Evolutionary conservation across 371 early-diverging fungal species (phyloP), one percentile per base, ranked within the genome.

Genomic region (Quaeritorhiza haematococci): DNA sequence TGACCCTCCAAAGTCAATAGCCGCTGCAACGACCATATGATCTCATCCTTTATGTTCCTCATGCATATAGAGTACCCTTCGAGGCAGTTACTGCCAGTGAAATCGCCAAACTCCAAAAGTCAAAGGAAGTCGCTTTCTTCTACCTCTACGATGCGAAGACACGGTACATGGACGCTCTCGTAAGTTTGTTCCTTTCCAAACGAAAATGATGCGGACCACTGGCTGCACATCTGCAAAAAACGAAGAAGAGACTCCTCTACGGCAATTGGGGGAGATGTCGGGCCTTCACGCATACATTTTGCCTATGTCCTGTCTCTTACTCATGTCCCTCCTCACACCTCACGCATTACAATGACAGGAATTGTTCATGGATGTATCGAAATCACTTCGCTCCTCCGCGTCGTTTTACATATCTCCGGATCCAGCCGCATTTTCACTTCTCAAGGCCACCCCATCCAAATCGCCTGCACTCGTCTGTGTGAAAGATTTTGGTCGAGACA

Each of bases 401-500:
- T 34, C 51, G 0, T 38, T 74, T 33, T 74, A 59, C 53, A 53
- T 66, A 15, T 47, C 66, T 32, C 69, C 69, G 13, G 68, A 68
- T 35, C 45, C 55, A 7, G 43, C 34, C 8, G 63, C 69, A 1
- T 55, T 59, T 43, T 33, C 38, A 1, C 43, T 64, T 21, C 19
- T 57, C 10, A 32, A 41, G 28, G 24, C 21, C 6, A 27, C 51
- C 44, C 4, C 53, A 2, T 13, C 13, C 1, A 49, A 58, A 4
- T 21, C 23, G 1, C 78, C 79, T 3, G 53, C 49, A 7, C 62
- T 83, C 38, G 56, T 73, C n/a, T 68, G 62, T 3, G 61, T 68
- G 15, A 78, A 76, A 49, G 81, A 81, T 44, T 68, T 69, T 17
- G 74, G 73, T 17, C 54, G 49, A 13, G 58, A 55, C 24, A 27